A percentile compares a stretch with the other conserved stretches of the same genome.
Evolutionary conservation across 495 filamentous ascomycete genomes (phyloP).

Genomic region (Xylaria intraflava): DNA sequence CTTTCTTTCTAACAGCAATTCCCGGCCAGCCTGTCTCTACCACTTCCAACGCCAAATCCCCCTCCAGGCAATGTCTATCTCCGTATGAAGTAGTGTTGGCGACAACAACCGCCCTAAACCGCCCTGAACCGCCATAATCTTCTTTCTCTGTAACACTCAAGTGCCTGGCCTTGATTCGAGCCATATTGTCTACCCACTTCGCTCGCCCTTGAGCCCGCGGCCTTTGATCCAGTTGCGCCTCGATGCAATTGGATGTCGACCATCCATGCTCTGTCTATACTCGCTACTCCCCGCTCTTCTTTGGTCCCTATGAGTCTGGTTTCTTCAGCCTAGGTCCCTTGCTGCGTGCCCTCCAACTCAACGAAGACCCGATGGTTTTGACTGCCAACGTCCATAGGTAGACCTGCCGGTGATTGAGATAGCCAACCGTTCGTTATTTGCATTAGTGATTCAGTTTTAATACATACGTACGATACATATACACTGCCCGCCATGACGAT

Average conservation of each 20-base stretch:
- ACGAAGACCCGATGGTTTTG: neutral
- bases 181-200: neutral
- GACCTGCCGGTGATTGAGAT: neutral
- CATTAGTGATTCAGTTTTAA: neutral
- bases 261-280: constrained; percentile 17
- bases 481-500: constrained; percentile 21
- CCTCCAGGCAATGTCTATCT: constrained; percentile 4
- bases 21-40: neutral
- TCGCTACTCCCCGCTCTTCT: constrained; percentile 6
- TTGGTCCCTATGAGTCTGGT: neutral
- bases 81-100: constrained; percentile 7
- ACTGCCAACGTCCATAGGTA: neutral
- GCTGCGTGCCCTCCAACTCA: neutral
- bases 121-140: constrained; percentile 3
- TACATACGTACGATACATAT: neutral
- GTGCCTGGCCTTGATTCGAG: neutral
- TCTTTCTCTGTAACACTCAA: neutral
- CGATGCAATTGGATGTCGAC: constrained; percentile 22
- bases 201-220: constrained; percentile 1
- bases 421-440: neutral
- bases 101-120: constrained; percentile 7
- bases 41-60: neutral
- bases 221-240: constrained; percentile 21
- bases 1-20: constrained; percentile 6
- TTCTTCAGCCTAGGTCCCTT: neutral